Percentiles rank a stretch among this genome's conserved stretches.
Evolutionary conservation across 441 rosid species (phyloP).

Genomic region (Viola pubescens): DNA sequence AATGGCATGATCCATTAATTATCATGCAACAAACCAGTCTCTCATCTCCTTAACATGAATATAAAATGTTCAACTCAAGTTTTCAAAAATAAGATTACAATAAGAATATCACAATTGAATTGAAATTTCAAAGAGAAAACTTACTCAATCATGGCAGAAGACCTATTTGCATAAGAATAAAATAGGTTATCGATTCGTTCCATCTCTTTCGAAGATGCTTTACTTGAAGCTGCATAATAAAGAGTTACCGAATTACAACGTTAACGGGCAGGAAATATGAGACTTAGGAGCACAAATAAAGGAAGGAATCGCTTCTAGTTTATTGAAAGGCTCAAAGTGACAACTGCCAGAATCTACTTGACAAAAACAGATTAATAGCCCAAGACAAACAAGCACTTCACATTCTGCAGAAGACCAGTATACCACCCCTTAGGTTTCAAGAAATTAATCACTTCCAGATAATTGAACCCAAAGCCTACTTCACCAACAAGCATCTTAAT

Average conservation of each 20-base stretch:
- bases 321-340: too few species aligned
- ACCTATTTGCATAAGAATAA: conserved; percentile 55
- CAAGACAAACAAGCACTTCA: background rate
- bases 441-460: too few species aligned
- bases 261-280: background rate
- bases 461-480: too few species aligned
- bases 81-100: background rate
- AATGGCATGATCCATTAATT: background rate
- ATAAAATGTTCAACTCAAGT: background rate
- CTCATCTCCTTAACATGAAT: background rate
- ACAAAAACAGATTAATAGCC: background rate
- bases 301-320: too few species aligned
- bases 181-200: conserved; percentile 82
- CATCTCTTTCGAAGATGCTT: conserved; percentile 85
- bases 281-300: too few species aligned
- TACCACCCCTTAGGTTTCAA: too few species aligned
- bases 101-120: background rate
- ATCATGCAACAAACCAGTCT: background rate
- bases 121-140: conserved; percentile 20
- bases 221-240: conserved; percentile 57
- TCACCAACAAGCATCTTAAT: too few species aligned
- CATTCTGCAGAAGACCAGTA: background rate
- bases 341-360: background rate
- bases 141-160: conserved; percentile 85
- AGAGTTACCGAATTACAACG: conserved; percentile 2